phyloP scores from a whole-genome alignment of 768 basidiomycete genomes.

The Phaeotremella skinneri region DNA sequence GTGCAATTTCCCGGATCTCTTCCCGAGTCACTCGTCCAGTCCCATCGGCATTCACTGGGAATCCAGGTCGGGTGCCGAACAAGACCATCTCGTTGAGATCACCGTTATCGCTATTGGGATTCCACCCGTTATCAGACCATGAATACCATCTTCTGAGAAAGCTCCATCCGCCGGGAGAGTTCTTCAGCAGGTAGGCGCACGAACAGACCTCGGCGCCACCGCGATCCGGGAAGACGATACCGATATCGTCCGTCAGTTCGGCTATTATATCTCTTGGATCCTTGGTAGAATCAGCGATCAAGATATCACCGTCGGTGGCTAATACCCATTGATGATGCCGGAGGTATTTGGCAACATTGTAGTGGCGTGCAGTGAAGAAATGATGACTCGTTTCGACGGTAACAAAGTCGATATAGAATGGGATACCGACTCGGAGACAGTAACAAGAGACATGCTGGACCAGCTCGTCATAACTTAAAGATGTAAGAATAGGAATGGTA shows the following conservation, averaged over 20 bases:
- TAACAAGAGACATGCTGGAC: neutral
- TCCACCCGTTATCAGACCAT: neutral
- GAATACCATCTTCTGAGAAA: constrained; percentile 1
- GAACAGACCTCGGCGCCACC: constrained; percentile 6
- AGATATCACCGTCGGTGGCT: constrained; percentile 8
- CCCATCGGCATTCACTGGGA: neutral
- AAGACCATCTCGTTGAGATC: constrained; percentile 3
- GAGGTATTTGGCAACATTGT: constrained; percentile 7
- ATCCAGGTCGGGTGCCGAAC: neutral
- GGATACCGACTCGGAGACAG: neutral
- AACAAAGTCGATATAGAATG: neutral
- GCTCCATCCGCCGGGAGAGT: constrained; percentile 14
- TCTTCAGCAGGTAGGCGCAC: constrained; percentile 8
- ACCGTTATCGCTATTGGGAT: constrained; percentile 3
- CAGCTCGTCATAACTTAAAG: neutral
- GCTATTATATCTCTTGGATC: neutral
- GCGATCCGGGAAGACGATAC: constrained; percentile 6
- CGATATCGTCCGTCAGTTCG: neutral
- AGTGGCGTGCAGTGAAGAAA: constrained; percentile 9
- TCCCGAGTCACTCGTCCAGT: neutral
- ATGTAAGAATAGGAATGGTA: no score
- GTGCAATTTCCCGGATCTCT: neutral
- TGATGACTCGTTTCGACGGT: neutral
- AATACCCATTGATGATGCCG: constrained; percentile 12
- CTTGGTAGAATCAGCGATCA: constrained; percentile 5